Conservation (phyloP, 768 basidiomycete genomes). For the Suillus luteus region DNA sequence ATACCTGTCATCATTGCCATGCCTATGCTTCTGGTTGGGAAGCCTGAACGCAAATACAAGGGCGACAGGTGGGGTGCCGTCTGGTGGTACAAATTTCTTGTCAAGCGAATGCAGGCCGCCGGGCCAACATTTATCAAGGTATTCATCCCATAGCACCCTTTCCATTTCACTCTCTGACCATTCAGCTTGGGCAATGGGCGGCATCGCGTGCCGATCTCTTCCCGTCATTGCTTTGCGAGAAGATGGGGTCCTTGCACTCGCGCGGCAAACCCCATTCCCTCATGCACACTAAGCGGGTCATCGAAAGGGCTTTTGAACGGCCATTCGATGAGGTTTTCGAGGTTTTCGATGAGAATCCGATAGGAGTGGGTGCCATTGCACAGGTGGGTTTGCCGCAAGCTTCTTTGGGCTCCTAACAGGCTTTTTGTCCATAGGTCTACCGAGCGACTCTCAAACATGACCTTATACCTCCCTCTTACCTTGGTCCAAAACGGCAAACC, state of each 20-base stretch:
- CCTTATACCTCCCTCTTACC: conserved; percentile 83
- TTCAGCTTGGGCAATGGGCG: conserved; percentile 95
- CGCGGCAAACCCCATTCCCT: conserved; percentile 81
- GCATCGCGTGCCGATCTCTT: conserved; percentile 94
- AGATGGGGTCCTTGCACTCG: conserved; percentile 86
- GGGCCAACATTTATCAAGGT: conserved; percentile 99
- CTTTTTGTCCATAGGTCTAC: conserved; percentile 63
- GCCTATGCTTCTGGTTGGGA: conserved; percentile 81
- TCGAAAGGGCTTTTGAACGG: conserved; percentile 81
- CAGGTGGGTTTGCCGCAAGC: conserved; percentile 51
- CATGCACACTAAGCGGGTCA: conserved; percentile 73
- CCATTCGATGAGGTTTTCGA: conserved; percentile 90
- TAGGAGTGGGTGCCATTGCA: conserved; percentile 98
- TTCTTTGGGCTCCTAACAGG: background rate
- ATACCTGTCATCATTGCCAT: conserved; percentile 80
- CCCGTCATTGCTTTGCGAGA: conserved; percentile 80
- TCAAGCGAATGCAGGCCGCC: conserved; percentile 87
- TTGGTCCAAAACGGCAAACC: conserved; percentile 66
- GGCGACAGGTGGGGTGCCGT: conserved; percentile 91
- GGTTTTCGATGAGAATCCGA: conserved; percentile 81
- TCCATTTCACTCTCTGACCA: conserved; percentile 14
- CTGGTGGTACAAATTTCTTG: conserved; percentile 96
- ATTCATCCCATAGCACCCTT: conserved; percentile 19
- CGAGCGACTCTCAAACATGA: conserved; percentile 82
- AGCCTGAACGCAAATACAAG: conserved; percentile 50